Conservation (phyloP, 2,329 filamentous ascomycete species). For the Ramularia endophylla region DNA sequence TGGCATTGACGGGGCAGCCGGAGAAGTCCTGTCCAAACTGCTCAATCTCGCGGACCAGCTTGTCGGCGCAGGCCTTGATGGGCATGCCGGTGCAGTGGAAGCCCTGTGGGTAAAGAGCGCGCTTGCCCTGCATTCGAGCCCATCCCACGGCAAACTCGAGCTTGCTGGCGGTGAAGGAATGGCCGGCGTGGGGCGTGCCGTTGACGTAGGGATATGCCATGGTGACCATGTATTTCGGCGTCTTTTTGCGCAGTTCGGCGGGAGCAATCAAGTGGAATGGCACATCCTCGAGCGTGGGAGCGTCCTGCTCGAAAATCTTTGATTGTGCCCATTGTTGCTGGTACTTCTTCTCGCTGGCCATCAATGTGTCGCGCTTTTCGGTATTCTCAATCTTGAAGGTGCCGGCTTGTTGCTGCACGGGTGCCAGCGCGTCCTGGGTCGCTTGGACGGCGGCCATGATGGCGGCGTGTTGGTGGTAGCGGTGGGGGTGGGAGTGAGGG, state of each 20-base stretch:
- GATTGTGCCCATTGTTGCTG: slow-evolving; percentile 76
- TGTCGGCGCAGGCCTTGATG: slow-evolving; percentile 96
- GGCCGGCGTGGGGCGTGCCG: slow-evolving; percentile 75
- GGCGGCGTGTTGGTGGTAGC: slow-evolving; percentile 18
- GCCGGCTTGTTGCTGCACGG: slow-evolving; percentile 50
- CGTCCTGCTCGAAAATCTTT: slow-evolving; percentile 77
- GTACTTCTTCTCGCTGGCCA: slow-evolving; percentile 85
- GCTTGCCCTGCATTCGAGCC: slow-evolving; percentile 84
- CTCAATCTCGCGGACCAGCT: slow-evolving; percentile 82
- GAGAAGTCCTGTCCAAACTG: slow-evolving; percentile 85
- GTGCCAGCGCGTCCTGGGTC: slow-evolving; percentile 51
- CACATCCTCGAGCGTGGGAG: slow-evolving; percentile 71
- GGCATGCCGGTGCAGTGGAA: slow-evolving; percentile 98
- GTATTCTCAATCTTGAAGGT: slow-evolving; percentile 68
- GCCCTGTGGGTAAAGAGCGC: slow-evolving; percentile 80
- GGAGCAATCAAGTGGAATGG: slow-evolving; percentile 68
- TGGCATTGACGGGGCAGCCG: slow-evolving; percentile 59
- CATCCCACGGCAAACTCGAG: slow-evolving; percentile 88
- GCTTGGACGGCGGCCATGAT: slow-evolving; percentile 44
- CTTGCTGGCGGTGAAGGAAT: slow-evolving; percentile 87
- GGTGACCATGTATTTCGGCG: slow-evolving; percentile 86
- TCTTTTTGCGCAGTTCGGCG: slow-evolving; percentile 68
- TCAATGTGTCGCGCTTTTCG: slow-evolving; percentile 77
- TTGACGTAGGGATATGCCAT: slow-evolving; percentile 81
- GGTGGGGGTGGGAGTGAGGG: neutral